phyloP scores from a whole-genome alignment of 257 asterid species.

The Linaria vulgaris region DNA sequence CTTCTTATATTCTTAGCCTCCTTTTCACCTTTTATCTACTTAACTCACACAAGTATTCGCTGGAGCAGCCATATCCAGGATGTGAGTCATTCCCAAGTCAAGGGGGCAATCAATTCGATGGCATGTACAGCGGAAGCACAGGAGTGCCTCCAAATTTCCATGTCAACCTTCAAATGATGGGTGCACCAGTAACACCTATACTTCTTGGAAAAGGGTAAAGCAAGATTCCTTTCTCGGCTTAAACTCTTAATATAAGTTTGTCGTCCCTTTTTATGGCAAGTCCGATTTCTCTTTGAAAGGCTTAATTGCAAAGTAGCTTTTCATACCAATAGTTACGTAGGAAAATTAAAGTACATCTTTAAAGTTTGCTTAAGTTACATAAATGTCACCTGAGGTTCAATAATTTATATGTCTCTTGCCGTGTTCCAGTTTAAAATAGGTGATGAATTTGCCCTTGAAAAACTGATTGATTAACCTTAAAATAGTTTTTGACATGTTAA shows the following conservation, averaged over 20 bases:
- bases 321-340: background rate
- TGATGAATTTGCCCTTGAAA: too few species aligned
- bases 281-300: too few species aligned
- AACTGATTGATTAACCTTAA: too few species aligned
- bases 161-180: slow-evolving; percentile 45
- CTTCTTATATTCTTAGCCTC: slow-evolving; percentile 15
- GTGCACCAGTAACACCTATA: slow-evolving; percentile 43
- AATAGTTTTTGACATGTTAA: too few species aligned
- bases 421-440: too few species aligned
- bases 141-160: slow-evolving; percentile 50
- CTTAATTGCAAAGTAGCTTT: slow-evolving; percentile 10
- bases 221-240: slow-evolving; percentile 17
- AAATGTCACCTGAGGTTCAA: too few species aligned
- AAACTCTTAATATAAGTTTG: slow-evolving; percentile 3
- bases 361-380: too few species aligned
- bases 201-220: slow-evolving; percentile 79
- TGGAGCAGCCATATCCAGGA: slow-evolving; percentile 54
- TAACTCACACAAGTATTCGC: slow-evolving; percentile 39
- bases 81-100: slow-evolving; percentile 40
- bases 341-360: too few species aligned
- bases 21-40: slow-evolving; percentile 18
- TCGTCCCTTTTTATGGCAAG: slow-evolving; percentile 4
- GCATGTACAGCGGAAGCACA: slow-evolving; percentile 41
- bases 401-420: too few species aligned
- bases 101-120: slow-evolving; percentile 40